These are phyloP conservation scores for Cadophora sp. DNA, from an alignment of 2,329 filamentous ascomycete species.

Conservation along the genomic window DNA sequence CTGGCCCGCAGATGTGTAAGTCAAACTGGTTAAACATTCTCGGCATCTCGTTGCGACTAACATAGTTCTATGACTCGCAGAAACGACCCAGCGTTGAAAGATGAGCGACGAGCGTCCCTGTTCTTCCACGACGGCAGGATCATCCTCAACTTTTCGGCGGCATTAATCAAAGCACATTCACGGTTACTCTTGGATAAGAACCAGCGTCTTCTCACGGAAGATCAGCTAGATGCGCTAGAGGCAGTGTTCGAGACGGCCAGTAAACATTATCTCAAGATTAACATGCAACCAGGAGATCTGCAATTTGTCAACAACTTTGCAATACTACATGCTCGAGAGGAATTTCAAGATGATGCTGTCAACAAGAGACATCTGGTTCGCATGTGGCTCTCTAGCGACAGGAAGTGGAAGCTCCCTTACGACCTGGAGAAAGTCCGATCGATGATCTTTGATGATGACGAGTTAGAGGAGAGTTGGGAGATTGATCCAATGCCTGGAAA, in stretches of 20 bases:
- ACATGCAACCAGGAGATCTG: not conserved
- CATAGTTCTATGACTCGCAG: not conserved
- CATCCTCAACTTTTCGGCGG: not conserved
- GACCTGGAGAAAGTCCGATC: not conserved
- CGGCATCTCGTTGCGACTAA: not conserved
- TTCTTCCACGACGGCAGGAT: not conserved
- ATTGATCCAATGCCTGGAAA: not conserved
- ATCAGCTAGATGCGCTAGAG: not conserved
- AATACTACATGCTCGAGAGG: too few relatives aligned
- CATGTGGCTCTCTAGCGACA: not conserved
- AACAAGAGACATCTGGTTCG: too few relatives aligned
- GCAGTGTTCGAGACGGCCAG: not conserved
- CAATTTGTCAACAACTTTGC: too few relatives aligned
- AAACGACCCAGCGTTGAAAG: not conserved
- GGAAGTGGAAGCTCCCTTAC: not conserved
- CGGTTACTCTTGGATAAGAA: not conserved
- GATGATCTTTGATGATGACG: not conserved
- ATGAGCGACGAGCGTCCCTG: not conserved
- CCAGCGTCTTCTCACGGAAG: not conserved
- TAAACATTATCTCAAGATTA: not conserved
- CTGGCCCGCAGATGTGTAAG: not conserved
- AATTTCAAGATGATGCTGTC: too few relatives aligned
- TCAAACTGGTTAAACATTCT: not conserved
- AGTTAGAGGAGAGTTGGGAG: not conserved
- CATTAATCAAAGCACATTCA: not conserved